phyloP scores from a whole-genome alignment of 73 alveolate genomes.

The Paramecium sonneborni region DNA sequence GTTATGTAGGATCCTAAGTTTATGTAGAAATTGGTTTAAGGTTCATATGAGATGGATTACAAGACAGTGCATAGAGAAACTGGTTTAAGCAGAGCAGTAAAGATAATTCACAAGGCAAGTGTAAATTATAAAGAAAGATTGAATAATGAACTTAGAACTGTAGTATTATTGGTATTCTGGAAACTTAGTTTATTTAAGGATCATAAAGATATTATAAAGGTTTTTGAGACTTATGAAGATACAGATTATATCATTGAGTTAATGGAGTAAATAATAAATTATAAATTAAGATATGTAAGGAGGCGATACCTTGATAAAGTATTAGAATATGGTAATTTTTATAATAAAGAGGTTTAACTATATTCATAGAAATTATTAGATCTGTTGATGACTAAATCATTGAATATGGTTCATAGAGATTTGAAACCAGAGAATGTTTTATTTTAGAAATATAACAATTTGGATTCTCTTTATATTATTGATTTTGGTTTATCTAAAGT shows the following conservation, averaged over 20 bases:
- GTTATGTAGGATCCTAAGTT: not conserved
- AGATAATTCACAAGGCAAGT: not conserved
- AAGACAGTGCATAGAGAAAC: not conserved
- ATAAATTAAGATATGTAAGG: constrained; percentile 62
- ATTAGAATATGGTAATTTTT: constrained; percentile 46
- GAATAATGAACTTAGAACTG: not conserved
- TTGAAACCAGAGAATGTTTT: constrained; percentile 54
- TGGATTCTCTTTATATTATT: constrained; percentile 27
- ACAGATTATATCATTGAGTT: constrained; percentile 54
- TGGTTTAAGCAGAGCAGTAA: not conserved
- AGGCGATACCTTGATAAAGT: constrained; percentile 65
- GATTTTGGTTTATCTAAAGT: constrained; percentile 36
- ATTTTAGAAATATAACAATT: constrained; percentile 5
- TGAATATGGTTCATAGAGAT: constrained; percentile 60
- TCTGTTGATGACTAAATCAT: constrained; percentile 30
- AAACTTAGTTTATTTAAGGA: not conserved
- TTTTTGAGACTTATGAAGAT: constrained; percentile 65
- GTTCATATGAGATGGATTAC: not conserved
- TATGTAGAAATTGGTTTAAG: not conserved
- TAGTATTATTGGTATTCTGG: not conserved
- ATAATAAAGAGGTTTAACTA: constrained; percentile 41
- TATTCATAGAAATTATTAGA: constrained; percentile 41
- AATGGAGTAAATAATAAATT: constrained; percentile 19
- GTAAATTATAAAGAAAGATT: not conserved
- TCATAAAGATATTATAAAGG: constrained; percentile 7